Evolutionary conservation across 2,329 filamentous ascomycete species (phyloP).

Genomic region (Trichoderma simmonsii): DNA sequence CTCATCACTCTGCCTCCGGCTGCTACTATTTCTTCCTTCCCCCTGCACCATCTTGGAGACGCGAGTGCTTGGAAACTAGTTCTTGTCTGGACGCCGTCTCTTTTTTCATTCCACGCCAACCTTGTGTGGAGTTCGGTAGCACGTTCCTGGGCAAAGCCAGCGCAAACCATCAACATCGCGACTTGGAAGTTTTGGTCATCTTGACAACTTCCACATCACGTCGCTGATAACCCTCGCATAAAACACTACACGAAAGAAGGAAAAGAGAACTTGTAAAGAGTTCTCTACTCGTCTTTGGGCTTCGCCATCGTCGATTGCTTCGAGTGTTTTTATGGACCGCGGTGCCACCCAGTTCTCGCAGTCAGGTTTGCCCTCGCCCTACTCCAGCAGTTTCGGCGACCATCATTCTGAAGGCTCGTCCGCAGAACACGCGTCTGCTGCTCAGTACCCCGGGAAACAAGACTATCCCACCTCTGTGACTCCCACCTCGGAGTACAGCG

Average conservation of each 20-base stretch:
- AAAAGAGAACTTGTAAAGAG: constrained; percentile 2
- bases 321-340: constrained; percentile 51
- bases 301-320: constrained; percentile 11
- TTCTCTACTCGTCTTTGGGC: constrained; percentile 7
- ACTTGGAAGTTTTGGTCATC: constrained; percentile 28
- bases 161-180: constrained; percentile 32
- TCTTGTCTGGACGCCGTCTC: constrained; percentile 31
- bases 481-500: constrained; percentile 83
- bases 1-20: constrained; percentile 22
- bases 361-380: constrained; percentile 80
- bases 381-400: constrained; percentile 63
- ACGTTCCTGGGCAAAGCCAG: constrained; percentile 33
- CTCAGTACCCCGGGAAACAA: constrained; percentile 79
- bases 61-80: constrained; percentile 33
- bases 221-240: constrained; percentile 4
- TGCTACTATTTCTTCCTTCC: constrained; percentile 16
- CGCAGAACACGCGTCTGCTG: constrained; percentile 92
- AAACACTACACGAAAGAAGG: not conserved
- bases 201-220: constrained; percentile 20
- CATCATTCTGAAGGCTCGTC: constrained; percentile 78
- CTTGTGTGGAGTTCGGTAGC: constrained; percentile 32
- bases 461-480: constrained; percentile 77
- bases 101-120: constrained; percentile 22
- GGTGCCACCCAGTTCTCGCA: constrained; percentile 74
- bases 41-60: constrained; percentile 29